A percentile compares a stretch with the other conserved stretches of the same genome.
Conservation (phyloP, 495 filamentous ascomycete genomes). For the Penicillium dipodomyicola region DNA sequence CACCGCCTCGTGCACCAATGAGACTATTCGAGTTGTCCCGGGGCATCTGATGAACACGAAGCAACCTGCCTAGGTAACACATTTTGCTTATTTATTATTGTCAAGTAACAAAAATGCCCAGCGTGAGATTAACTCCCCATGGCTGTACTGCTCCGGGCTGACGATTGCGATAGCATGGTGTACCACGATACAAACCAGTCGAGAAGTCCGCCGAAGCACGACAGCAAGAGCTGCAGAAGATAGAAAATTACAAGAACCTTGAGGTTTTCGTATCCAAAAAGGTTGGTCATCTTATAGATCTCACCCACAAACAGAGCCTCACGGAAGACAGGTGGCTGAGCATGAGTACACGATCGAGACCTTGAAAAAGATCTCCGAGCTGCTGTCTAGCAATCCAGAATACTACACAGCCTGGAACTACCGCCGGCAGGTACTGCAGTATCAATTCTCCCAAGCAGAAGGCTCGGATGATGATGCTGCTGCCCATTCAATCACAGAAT, state of each 20-base stretch:
- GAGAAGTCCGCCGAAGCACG: constrained; percentile 62
- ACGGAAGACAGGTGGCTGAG: constrained; percentile 46
- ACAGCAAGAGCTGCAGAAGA: constrained; percentile 69
- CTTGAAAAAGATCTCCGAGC: constrained; percentile 71
- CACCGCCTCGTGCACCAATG: constrained; percentile 1
- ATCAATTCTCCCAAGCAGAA: constrained; percentile 40
- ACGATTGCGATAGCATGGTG: constrained; percentile 64
- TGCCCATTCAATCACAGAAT: constrained; percentile 38
- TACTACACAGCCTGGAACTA: constrained; percentile 99
- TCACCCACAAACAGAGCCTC: not conserved
- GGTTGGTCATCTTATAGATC: constrained; percentile 34
- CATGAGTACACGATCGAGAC: constrained; percentile 62
- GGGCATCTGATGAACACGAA: constrained; percentile 5
- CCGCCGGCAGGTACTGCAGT: constrained; percentile 65
- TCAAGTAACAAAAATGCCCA: constrained; percentile 41
- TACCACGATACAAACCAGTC: constrained; percentile 59
- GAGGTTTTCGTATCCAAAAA: constrained; percentile 62
- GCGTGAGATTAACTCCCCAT: constrained; percentile 35
- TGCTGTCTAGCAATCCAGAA: constrained; percentile 87
- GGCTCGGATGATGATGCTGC: constrained; percentile 19
- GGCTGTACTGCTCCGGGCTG: not conserved
- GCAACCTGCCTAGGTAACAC: not conserved
- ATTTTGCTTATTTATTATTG: not conserved
- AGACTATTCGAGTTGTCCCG: not conserved
- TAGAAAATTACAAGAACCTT: constrained; percentile 71